phyloP scores from a whole-genome alignment of 1,284 basidiomycete species.

The Pterulicium gracile region DNA sequence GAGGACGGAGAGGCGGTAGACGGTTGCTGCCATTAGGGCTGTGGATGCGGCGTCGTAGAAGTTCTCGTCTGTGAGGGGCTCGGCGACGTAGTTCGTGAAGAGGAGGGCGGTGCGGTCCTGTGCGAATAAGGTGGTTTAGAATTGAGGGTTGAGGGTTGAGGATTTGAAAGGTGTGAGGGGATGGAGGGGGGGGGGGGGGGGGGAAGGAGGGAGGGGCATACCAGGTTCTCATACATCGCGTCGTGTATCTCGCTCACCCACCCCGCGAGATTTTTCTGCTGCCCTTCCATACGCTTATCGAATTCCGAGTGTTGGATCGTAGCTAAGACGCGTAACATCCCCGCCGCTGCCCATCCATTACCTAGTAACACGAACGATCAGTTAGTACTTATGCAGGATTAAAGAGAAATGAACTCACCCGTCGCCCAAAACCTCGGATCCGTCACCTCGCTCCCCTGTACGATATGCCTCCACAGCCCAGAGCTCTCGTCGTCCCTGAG shows the following conservation, averaged over 20 bases:
- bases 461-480: conserved; percentile 64
- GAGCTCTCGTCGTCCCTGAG: conserved; percentile 35
- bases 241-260: conserved; percentile 70
- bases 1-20: conserved; percentile 58
- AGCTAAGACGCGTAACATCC: conserved; percentile 74
- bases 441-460: conserved; percentile 35
- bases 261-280: conserved; percentile 48
- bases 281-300: conserved; percentile 31
- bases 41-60: conserved; percentile 74
- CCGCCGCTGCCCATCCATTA: conserved; percentile 80
- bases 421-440: conserved; percentile 69
- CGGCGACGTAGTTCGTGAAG: conserved; percentile 71
- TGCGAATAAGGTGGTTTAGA: conserved; percentile 3
- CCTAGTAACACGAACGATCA: conserved; percentile 27
- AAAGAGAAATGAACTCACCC: conserved; percentile 26
- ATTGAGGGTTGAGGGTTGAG: conserved; percentile 4
- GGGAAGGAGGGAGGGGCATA: conserved; percentile 22
- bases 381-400: background rate
- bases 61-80: conserved; percentile 25
- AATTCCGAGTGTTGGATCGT: conserved; percentile 61
- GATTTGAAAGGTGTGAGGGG: conserved; percentile 10
- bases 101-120: conserved; percentile 39
- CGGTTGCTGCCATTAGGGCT: conserved; percentile 67
- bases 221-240: conserved; percentile 53
- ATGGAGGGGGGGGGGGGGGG: conserved; percentile 6